Percentiles rank a stretch among this genome's conserved stretches.
These are phyloP conservation scores for Verticillium dahliae DNA, from an alignment of 2,329 filamentous ascomycete species.

Conservation along the genomic window DNA sequence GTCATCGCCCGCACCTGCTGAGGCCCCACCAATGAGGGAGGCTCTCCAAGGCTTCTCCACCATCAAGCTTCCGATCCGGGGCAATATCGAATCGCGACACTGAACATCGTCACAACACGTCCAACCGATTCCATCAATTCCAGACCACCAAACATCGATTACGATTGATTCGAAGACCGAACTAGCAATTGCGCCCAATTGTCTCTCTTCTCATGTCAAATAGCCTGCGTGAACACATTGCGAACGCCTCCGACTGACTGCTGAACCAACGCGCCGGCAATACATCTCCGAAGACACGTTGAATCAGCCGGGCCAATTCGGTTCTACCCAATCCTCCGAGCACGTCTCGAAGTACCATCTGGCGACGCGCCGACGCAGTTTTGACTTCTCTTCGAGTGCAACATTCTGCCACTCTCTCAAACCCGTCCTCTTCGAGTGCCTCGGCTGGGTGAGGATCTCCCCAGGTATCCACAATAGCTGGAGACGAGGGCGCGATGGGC, in stretches of 20 bases:
- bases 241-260: background rate
- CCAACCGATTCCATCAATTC: background rate
- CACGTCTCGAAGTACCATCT: background rate
- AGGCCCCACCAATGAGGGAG: background rate
- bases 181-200: background rate
- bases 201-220: background rate
- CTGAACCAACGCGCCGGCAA: background rate
- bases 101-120: background rate
- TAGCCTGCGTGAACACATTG: background rate
- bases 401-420: background rate
- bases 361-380: background rate
- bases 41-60: background rate
- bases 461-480: background rate
- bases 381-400: background rate
- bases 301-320: background rate
- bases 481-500: conserved; percentile 56
- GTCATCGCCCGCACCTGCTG: background rate
- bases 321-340: background rate
- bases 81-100: background rate
- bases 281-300: background rate
- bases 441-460: background rate
- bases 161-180: background rate
- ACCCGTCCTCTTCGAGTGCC: background rate
- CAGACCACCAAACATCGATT: background rate
- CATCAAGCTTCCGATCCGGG: background rate